Evolutionary conservation across 352 stramenopile species (phyloP), one percentile per base, ranked within the genome.

Genomic region (Elongisporangium senticosum): DNA sequence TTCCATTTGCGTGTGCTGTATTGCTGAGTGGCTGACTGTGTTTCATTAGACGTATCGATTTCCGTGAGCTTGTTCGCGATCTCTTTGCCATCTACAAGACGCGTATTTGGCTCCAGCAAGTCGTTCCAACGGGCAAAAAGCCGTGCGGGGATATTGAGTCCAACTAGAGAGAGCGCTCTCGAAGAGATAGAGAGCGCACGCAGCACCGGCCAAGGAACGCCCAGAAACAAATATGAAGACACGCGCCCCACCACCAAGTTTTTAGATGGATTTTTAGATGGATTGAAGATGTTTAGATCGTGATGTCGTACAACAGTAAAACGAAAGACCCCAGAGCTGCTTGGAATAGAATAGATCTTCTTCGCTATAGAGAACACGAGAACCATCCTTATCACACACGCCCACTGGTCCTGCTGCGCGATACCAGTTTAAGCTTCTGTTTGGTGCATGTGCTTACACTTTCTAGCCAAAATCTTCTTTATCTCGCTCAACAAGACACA

Each of bases 51-150:
- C 90, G 96, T 43, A 98, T 99, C 63, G 96, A 99, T 75, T 99
- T 99, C 72, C 86, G 96, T 52, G 96, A 99, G 62, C 83, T 99
- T 4, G 96, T 99, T 17, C 87, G 96, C 37, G 96, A 99, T 63
- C 75, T 99, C 58, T 99, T 99, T 79, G 97, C 93, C 61, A 98
- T 98, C 64, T 99, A 98, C 78, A 99, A 99, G 79, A 99, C 96
- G 51, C 83, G 96, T 59, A 99, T 99, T 62, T 99, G 96, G 96
- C 93, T 99, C 65, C 93, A 99, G 72, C 96, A 99, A 74, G 80
- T 98, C 47, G 75, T 93, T 28, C 79, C 84, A 7, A 75, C 62
- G 15, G 79, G 79, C 28, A 93, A 91, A 67, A 90, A 91, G 63
- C 47, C 71, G 48, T 72, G 69, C 43, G 75, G 64, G 63, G 78